Percentiles rank a stretch among this genome's conserved stretches.
Evolutionary conservation across 2,329 filamentous ascomycete genomes (phyloP).

Genomic region (Escovopsis weberi): DNA sequence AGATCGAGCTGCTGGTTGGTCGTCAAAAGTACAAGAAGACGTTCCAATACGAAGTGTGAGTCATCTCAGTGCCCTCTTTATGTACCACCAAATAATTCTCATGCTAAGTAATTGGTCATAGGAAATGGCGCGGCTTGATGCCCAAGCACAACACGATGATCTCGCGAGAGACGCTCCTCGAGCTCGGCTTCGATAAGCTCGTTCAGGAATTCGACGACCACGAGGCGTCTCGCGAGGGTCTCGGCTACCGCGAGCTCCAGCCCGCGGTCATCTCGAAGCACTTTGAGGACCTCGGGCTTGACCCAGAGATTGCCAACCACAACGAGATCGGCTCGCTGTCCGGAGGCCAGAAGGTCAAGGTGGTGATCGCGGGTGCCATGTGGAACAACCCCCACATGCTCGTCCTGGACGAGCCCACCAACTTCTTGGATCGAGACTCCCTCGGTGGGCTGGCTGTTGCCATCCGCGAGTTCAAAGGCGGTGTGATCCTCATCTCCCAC

Average conservation of each 20-base stretch:
- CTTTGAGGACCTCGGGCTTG: conserved; percentile 91
- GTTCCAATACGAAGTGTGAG: conserved; percentile 91
- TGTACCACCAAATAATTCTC: background rate
- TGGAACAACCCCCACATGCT: conserved; percentile 98
- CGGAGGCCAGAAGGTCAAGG: conserved; percentile 97
- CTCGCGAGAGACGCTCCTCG: conserved; percentile 77
- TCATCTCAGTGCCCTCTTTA: conserved; percentile 4
- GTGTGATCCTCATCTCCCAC: conserved; percentile 98
- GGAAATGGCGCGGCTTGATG: conserved; percentile 77
- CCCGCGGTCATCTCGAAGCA: conserved; percentile 93
- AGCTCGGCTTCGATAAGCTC: conserved; percentile 81
- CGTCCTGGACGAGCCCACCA: conserved; percentile 95
- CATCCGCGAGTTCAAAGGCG: conserved; percentile 95
- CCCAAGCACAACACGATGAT: conserved; percentile 91
- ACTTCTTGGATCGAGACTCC: conserved; percentile 97
- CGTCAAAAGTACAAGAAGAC: conserved; percentile 98
- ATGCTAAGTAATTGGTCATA: conserved; percentile 14
- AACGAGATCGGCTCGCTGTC: conserved; percentile 94
- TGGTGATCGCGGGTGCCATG: conserved; percentile 90
- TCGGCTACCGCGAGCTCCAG: conserved; percentile 87
- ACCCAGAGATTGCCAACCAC: conserved; percentile 97
- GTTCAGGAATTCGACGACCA: conserved; percentile 98
- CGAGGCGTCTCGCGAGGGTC: conserved; percentile 94
- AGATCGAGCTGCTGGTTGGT: conserved; percentile 81
- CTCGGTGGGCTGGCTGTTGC: conserved; percentile 93